A percentile compares a stretch with the other conserved stretches of the same genome.
These are phyloP conservation scores for Wickerhamiella kurtzmanii DNA, from an alignment of 805 yeast species.

Conservation along the genomic window DNA sequence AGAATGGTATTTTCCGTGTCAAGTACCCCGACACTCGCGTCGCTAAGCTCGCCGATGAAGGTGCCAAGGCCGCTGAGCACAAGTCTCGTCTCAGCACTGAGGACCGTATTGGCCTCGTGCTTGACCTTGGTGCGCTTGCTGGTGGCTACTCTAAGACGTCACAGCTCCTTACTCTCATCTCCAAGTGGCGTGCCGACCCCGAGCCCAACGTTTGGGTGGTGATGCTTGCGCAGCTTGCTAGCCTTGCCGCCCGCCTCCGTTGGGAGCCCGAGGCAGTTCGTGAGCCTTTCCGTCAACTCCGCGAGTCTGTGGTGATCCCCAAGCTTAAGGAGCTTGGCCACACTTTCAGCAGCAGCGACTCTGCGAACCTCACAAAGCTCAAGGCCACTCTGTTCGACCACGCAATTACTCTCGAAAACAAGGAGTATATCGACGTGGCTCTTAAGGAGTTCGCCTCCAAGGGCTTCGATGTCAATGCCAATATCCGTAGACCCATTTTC, in stretches of 20 bases:
- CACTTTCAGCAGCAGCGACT: slow-evolving; percentile 46
- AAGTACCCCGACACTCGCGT: slow-evolving; percentile 40
- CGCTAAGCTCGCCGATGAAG: slow-evolving; percentile 39
- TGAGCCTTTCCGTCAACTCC: slow-evolving; percentile 33
- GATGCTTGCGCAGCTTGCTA: slow-evolving; percentile 31
- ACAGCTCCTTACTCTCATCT: slow-evolving; percentile 36
- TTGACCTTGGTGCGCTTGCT: slow-evolving; percentile 45
- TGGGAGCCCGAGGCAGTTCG: slow-evolving; percentile 33
- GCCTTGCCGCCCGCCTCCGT: slow-evolving; percentile 34
- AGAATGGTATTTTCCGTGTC: slow-evolving; percentile 48
- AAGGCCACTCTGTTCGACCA: slow-evolving; percentile 41
- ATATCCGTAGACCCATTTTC: slow-evolving; percentile 55
- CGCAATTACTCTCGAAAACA: slow-evolving; percentile 25
- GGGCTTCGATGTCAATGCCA: slow-evolving; percentile 55
- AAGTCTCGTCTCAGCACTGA: slow-evolving; percentile 38
- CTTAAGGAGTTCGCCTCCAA: slow-evolving; percentile 42
- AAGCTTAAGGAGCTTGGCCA: slow-evolving; percentile 51
- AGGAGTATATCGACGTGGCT: slow-evolving; percentile 25
- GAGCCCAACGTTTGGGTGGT: slow-evolving; percentile 43
- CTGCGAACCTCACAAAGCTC: slow-evolving; percentile 44
- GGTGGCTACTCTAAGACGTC: slow-evolving; percentile 39
- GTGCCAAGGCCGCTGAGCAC: slow-evolving; percentile 35
- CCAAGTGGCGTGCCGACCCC: slow-evolving; percentile 36
- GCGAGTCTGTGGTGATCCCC: slow-evolving; percentile 39
- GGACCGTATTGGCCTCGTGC: slow-evolving; percentile 52